A percentile compares a stretch with the other conserved stretches of the same genome.
These are phyloP conservation scores for Pseudevernia furfuracea DNA, from an alignment of 495 filamentous ascomycete species.

Conservation along the genomic window DNA sequence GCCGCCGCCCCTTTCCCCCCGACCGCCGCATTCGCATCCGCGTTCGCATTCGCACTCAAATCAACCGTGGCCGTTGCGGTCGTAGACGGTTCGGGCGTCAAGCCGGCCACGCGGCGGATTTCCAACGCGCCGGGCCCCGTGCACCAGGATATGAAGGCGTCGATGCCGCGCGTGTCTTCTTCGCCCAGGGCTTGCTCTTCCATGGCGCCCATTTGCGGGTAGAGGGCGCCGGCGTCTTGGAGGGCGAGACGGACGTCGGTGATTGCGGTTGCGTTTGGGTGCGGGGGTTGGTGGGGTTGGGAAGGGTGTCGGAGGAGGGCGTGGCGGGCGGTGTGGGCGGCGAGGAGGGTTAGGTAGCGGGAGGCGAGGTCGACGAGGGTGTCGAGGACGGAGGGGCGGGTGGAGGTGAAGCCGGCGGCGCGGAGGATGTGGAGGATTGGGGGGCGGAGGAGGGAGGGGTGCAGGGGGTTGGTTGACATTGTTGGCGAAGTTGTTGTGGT, in stretches of 20 bases:
- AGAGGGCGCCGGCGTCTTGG: slow-evolving; percentile 62
- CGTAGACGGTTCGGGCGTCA: slow-evolving; percentile 34
- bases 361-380: slow-evolving; percentile 66
- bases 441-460: slow-evolving; percentile 72
- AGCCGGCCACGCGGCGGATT: slow-evolving; percentile 62
- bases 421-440: slow-evolving; percentile 79
- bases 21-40: not conserved
- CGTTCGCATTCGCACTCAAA: not conserved
- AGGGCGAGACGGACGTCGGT: slow-evolving; percentile 78
- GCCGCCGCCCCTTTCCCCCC: slow-evolving; percentile 22
- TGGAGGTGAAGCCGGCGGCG: slow-evolving; percentile 73
- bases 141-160: slow-evolving; percentile 67
- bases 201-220: slow-evolving; percentile 50
- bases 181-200: slow-evolving; percentile 51
- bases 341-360: slow-evolving; percentile 64
- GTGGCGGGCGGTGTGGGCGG: slow-evolving; percentile 52
- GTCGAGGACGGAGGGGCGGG: slow-evolving; percentile 68
- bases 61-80: not conserved
- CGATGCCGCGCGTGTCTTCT: slow-evolving; percentile 68
- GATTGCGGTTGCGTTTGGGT: slow-evolving; percentile 36
- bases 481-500: not conserved
- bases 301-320: slow-evolving; percentile 33
- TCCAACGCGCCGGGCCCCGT: slow-evolving; percentile 58
- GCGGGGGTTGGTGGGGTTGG: not conserved
- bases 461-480: slow-evolving; percentile 36